Evolutionary conservation across 2,329 filamentous ascomycete genomes (phyloP).

Genomic region (Stagonosporopsis cucurbitacearum): DNA sequence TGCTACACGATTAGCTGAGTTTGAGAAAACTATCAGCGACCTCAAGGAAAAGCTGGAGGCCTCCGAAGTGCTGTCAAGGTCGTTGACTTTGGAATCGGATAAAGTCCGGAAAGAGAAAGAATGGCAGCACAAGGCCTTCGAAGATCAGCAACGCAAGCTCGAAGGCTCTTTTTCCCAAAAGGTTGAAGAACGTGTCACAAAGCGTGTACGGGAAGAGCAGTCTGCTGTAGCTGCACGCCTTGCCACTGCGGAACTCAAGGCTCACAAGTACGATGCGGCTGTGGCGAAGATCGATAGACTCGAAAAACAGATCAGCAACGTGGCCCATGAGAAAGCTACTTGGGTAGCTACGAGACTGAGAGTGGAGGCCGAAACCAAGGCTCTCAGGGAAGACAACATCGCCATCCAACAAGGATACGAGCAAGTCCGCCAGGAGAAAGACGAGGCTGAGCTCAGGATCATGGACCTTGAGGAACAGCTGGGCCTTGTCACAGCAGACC

Average conservation of each 20-base stretch:
- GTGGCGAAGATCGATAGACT: not conserved
- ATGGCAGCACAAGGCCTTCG: not conserved
- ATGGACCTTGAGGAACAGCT: not conserved
- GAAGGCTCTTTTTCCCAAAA: not conserved
- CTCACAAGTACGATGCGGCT: not conserved
- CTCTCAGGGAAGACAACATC: not conserved
- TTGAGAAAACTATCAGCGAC: not conserved
- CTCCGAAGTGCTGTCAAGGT: not conserved
- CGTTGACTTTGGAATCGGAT: not conserved
- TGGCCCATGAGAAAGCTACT: not conserved
- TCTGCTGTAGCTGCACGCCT: not conserved
- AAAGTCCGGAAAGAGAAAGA: not conserved
- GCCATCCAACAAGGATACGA: not conserved
- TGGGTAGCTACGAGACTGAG: not conserved
- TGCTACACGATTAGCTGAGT: not conserved
- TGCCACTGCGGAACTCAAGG: not conserved
- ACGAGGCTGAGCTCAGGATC: not conserved
- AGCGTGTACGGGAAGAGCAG: not conserved
- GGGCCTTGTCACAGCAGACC: not conserved
- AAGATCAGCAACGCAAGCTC: not conserved
- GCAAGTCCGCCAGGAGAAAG: not conserved
- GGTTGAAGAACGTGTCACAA: not conserved
- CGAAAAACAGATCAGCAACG: not conserved
- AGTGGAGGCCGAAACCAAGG: not conserved
- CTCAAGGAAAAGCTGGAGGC: not conserved